Base-by-base conservation (phyloP, 108 stramenopile genomes). In the Cyclostephanos invisitatus region DNA sequence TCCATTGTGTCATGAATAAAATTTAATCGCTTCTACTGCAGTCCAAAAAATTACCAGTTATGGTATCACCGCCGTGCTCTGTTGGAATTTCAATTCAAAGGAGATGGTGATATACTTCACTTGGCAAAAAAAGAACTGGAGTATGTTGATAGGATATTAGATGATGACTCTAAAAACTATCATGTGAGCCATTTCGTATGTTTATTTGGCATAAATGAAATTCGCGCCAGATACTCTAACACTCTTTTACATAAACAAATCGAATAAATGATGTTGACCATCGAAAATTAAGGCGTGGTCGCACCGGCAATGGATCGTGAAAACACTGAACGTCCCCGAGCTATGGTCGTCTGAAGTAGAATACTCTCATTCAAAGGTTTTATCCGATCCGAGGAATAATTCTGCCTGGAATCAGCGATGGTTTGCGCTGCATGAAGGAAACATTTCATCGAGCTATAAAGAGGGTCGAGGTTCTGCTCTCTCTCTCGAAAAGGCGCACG, bases 11-110 rank as follows among this genome's bases (percentile, higher is more conserved):
- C 21, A 27, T 54, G 22, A 27, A 3, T 12, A 29, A 2, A 62
- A 29, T 62, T 17, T 15, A 15, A 17, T 17, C 32, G n/a, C 37
- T 32, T 59, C 58, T 35, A 9, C 44, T 64, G 38, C 46, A 98
- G 95, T 84, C 99, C 99, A n/a, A 99, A 99, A 81, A 98, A 98
- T 84, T 99, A 99, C 81, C 99, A 99, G 77, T 83, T 98, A 42
- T 97, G 98, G 97, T 97, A 95, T 77, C 98, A 99, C 83, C 96
- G 98, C 8, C 85, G 97, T 17, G 94, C 90, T 15, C 68, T 99
- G 25, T 78, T 96, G 66, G 95, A 96, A 66, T 51, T 60, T 48
- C 66, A 32, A 67, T 85, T 84, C 62, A 48, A 54, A 35, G 64
- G 60, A 62, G 56, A 78, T 62, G 27, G 49, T 32, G 53, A 75